Evolutionary conservation across 352 stramenopile species (phyloP).

Genomic region (Lagenidium giganteum): DNA sequence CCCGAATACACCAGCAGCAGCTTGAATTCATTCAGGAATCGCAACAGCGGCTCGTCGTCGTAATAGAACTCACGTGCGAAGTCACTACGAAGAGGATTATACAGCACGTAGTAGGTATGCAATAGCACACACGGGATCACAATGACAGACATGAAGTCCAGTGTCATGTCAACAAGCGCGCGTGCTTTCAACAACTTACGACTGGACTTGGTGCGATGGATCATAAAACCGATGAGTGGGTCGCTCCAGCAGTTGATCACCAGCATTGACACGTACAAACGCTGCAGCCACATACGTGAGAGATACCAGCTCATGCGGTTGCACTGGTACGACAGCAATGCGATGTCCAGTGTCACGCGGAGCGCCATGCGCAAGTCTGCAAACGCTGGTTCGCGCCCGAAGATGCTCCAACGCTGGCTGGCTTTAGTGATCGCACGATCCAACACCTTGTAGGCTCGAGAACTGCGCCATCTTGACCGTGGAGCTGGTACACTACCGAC

Average conservation of each 20-base stretch:
- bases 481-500: too few relatives aligned
- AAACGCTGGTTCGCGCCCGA: too few relatives aligned
- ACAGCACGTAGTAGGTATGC: slow-evolving; percentile 7
- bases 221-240: slow-evolving; percentile 7
- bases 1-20: neutral
- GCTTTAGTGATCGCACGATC: too few relatives aligned
- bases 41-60: slow-evolving; percentile 14
- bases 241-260: slow-evolving; percentile 16
- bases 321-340: neutral
- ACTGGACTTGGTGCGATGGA: too few relatives aligned
- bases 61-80: too few relatives aligned
- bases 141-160: slow-evolving; percentile 20
- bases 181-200: too few relatives aligned
- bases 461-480: too few relatives aligned
- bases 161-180: slow-evolving; percentile 13
- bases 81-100: too few relatives aligned
- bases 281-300: neutral
- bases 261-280: slow-evolving; percentile 7
- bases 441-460: too few relatives aligned
- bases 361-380: too few relatives aligned
- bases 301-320: neutral
- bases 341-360: neutral
- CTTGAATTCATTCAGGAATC: slow-evolving; percentile 22
- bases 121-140: slow-evolving; percentile 17
- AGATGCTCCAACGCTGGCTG: too few relatives aligned